Conservation (phyloP, 331 rosid genomes). For the Quercus tomentella region DNA sequence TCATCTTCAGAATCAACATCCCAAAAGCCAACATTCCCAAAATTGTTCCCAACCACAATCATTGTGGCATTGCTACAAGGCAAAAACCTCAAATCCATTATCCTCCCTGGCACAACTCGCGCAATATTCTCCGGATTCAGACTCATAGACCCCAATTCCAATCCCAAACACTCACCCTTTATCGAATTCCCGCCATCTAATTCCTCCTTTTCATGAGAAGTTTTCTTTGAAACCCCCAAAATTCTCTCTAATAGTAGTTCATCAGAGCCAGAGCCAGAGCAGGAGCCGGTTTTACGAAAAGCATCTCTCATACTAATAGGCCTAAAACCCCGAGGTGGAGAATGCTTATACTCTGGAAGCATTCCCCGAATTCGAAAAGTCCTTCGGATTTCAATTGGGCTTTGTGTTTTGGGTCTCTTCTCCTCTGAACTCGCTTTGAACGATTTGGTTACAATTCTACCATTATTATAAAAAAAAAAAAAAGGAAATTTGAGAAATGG, state of each 20-base stretch:
- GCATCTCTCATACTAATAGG: conserved; percentile 56
- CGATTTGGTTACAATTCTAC: conserved; percentile 53
- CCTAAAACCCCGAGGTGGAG: conserved; percentile 15
- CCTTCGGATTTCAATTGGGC: conserved; percentile 59
- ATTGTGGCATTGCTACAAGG: conserved; percentile 30
- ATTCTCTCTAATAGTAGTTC: not conserved
- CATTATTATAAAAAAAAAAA: not conserved
- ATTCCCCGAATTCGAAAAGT: conserved; percentile 69
- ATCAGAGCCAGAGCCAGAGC: conserved; percentile 21
- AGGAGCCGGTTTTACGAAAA: conserved; percentile 1
- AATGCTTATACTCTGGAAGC: conserved; percentile 35
- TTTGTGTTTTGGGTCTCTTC: conserved; percentile 51
- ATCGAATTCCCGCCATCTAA: no score
- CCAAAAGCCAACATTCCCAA: no score
- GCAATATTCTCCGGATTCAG: conserved; percentile 61
- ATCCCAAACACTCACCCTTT: no score
- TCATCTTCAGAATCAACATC: no score
- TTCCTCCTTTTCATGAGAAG: conserved; percentile 13
- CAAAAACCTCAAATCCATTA: conserved; percentile 43
- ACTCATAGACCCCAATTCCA: conserved; percentile 26
- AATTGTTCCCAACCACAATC: no score
- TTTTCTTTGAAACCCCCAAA: no score
- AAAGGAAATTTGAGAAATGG: not conserved
- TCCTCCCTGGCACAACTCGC: conserved; percentile 63
- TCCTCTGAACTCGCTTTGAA: conserved; percentile 30